Percentiles rank a stretch among this genome's conserved stretches.
Conservation (phyloP, 1,284 basidiomycete species). For the Neotropicomus parvogracilis region DNA sequence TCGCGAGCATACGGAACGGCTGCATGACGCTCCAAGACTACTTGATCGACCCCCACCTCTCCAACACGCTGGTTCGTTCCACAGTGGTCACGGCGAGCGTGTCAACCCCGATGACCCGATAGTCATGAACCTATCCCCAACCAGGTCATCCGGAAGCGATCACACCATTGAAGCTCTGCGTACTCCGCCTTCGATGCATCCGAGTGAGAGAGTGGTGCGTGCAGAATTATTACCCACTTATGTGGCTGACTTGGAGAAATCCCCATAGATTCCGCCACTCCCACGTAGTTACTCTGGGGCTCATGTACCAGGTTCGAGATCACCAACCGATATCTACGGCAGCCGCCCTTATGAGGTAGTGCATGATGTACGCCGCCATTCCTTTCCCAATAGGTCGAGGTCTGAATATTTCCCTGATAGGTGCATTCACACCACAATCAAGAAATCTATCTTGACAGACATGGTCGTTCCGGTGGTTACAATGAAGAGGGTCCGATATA, state of each 20-base stretch:
- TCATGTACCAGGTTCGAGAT: slow-evolving; percentile 20
- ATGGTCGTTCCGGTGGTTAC: slow-evolving; percentile 27
- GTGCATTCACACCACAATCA: slow-evolving; percentile 14
- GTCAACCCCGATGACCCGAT: slow-evolving; percentile 22
- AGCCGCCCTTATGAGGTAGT: slow-evolving; percentile 20
- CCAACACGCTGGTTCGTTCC: slow-evolving; percentile 24
- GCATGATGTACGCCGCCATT: slow-evolving; percentile 13
- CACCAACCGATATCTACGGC: slow-evolving; percentile 33
- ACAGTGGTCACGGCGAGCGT: slow-evolving; percentile 20
- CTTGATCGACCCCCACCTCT: slow-evolving; percentile 26
- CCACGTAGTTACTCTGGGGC: slow-evolving; percentile 24
- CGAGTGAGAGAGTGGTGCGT: slow-evolving; percentile 29
- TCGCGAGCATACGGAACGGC: slow-evolving; percentile 16
- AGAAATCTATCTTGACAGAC: slow-evolving; percentile 22
- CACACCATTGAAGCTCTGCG: slow-evolving; percentile 30
- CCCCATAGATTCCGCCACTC: slow-evolving; percentile 29
- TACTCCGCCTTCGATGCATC: slow-evolving; percentile 22
- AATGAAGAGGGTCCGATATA: slow-evolving; percentile 42
- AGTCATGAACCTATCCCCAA: slow-evolving; percentile 23
- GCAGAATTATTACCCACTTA: neutral
- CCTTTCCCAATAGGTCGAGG: neutral
- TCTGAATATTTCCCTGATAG: slow-evolving; percentile 18
- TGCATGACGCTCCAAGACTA: slow-evolving; percentile 21
- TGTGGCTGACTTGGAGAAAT: slow-evolving; percentile 1
- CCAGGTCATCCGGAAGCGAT: slow-evolving; percentile 30